Base-by-base conservation (phyloP, 2,329 filamentous ascomycete species). In the Fusarium pseudonygamai region DNA sequence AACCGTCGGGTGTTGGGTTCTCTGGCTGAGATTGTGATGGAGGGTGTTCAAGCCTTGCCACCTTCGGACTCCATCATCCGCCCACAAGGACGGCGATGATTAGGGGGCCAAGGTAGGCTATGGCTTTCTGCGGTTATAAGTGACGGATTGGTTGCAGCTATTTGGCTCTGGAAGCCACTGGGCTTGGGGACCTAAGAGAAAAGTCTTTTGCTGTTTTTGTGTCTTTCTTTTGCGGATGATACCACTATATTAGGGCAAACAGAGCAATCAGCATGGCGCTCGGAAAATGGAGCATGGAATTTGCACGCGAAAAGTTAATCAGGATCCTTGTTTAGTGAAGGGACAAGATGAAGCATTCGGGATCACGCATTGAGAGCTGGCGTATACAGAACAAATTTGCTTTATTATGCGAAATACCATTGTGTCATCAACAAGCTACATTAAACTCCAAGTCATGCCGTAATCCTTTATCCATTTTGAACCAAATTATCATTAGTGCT, bases 401-500 rank as follows among this genome's bases (percentile, higher is more conserved):
- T 61, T 71, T 43, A 69, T 67, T 73, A 60, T 69, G 36, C 7
- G 18, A 52, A 32, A 59, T 22, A 67, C 28, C 45, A 67, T 63
- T 58, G 55, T 68, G 39, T 37, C 66, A 57, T 57, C 28, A 57
- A 62, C 14, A 26, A 40, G 28, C 12, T 43, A 56, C 56, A 47
- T 53, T 64, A 73, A 40, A 71, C 69, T 69, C 67, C 69, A 56
- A 64, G 46, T 37, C 30, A 24, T 63, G 50, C 50, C 47, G 20
- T 55, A 42, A 43, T 49, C 34, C 20, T 62, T 64, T 55, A 43
- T 20, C n/a, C 22, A 20, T 62, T n/a, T 71, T 45, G 52, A 63
- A 63, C 63, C 24, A 49, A 47, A 20, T 18, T 28, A 22, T 36
- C 16, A 37, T 67, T 63, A 75, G 34, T 78, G 75, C 62, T 75